Evolutionary conservation across 2,329 filamentous ascomycete species (phyloP).

Genomic region (Colletotrichum paranaense): DNA sequence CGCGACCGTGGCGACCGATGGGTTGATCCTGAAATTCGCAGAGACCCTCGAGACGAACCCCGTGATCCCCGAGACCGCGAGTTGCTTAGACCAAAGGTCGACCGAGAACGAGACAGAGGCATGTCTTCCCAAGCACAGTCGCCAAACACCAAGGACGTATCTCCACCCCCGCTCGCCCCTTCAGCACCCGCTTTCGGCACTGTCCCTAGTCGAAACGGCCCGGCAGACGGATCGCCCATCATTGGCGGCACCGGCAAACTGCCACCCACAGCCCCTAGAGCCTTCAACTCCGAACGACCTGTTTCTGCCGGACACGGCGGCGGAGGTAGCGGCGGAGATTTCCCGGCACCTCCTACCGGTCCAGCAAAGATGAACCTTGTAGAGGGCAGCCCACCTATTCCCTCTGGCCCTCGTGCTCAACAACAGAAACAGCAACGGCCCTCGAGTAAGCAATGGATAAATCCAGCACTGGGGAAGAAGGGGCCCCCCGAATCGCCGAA

Average conservation of each 20-base stretch:
- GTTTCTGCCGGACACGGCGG: conserved; percentile 53
- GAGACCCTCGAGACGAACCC: conserved; percentile 58
- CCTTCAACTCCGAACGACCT: conserved; percentile 62
- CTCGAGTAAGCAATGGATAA: conserved; percentile 71
- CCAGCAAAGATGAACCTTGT: conserved; percentile 54
- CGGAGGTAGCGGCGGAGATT: conserved; percentile 44
- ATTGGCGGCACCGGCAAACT: conserved; percentile 54
- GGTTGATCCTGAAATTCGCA: conserved; percentile 51
- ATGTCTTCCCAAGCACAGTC: conserved; percentile 61
- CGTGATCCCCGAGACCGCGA: conserved; percentile 60
- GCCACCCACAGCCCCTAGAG: conserved; percentile 65
- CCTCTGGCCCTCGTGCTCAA: conserved; percentile 65
- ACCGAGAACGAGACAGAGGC: conserved; percentile 48
- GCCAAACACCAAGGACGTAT: conserved; percentile 61
- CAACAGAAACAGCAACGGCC: conserved; percentile 58
- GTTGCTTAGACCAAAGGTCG: conserved; percentile 60
- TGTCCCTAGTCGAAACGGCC: conserved; percentile 59
- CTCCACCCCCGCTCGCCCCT: conserved; percentile 67
- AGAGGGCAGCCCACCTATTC: conserved; percentile 61
- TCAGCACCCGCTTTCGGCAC: conserved; percentile 69
- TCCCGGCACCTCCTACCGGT: conserved; percentile 51
- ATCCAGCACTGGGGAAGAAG: conserved; percentile 61
- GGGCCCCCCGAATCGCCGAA: conserved; percentile 65
- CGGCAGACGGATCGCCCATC: conserved; percentile 45
- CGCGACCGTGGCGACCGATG: conserved; percentile 60